phyloP scores from a whole-genome alignment of 2,329 filamentous ascomycete species.

The Xylaria sp. region DNA sequence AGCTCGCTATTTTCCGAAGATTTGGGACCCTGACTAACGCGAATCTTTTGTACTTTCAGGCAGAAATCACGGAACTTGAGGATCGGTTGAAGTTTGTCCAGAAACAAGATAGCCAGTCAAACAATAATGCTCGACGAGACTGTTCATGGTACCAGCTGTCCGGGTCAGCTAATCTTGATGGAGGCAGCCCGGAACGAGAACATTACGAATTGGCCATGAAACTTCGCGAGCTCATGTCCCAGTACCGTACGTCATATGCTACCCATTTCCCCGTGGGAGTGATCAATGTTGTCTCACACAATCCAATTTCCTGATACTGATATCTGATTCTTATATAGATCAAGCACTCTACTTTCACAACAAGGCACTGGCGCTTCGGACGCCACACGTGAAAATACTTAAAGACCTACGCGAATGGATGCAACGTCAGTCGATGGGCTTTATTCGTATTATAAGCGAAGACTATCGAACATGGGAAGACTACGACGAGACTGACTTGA shows the following conservation, averaged over 20 bases:
- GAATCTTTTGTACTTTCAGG: constrained; percentile 31
- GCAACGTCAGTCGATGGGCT: constrained; percentile 17
- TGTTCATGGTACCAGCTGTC: constrained; percentile 12
- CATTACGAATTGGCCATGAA: constrained; percentile 33
- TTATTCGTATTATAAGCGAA: constrained; percentile 23
- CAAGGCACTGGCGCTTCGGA: constrained; percentile 15
- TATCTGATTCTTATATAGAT: constrained; percentile 12
- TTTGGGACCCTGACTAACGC: constrained; percentile 24
- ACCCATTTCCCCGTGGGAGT: no score
- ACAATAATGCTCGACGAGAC: neutral
- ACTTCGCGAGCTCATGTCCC: constrained; percentile 30
- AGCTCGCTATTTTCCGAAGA: constrained; percentile 32
- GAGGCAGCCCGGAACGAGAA: constrained; percentile 8
- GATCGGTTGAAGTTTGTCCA: constrained; percentile 6
- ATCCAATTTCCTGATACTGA: neutral
- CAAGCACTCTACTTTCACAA: constrained; percentile 17
- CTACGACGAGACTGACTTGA: constrained; percentile 15
- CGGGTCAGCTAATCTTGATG: constrained; percentile 2
- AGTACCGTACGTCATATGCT: constrained; percentile 23
- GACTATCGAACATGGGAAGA: constrained; percentile 29
- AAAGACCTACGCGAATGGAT: constrained; percentile 34
- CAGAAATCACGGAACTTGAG: constrained; percentile 31
- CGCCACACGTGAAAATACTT: constrained; percentile 29
- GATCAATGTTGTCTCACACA: neutral
- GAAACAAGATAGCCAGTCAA: constrained; percentile 11